Conservation (phyloP, 2,329 filamentous ascomycete species). For the Aspergillus melleus region DNA sequence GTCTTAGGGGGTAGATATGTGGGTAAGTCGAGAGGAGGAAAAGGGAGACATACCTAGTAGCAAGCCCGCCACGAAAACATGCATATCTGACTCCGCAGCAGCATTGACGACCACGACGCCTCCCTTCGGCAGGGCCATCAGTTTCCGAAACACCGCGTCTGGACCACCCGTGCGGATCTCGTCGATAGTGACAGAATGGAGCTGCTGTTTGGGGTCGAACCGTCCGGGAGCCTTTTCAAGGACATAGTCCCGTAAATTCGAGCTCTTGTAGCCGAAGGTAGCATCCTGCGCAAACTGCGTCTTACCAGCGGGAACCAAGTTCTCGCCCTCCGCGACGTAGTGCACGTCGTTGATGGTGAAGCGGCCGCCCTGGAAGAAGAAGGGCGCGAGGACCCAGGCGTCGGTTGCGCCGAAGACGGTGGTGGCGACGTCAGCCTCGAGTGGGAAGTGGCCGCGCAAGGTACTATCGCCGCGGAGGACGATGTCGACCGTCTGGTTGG, state of each 20-base stretch:
- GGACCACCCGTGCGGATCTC: constrained; percentile 52
- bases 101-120: constrained; percentile 55
- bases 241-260: constrained; percentile 55
- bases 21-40: neutral
- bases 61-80: constrained; percentile 55
- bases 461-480: constrained; percentile 61
- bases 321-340: constrained; percentile 56
- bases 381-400: constrained; percentile 58
- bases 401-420: constrained; percentile 52
- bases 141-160: constrained; percentile 41
- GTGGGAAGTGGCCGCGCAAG: constrained; percentile 57
- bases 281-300: constrained; percentile 61
- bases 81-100: constrained; percentile 55
- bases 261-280: constrained; percentile 58
- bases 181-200: constrained; percentile 48
- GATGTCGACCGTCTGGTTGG: constrained; percentile 50
- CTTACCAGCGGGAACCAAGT: constrained; percentile 51
- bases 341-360: constrained; percentile 60
- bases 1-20: too few relatives aligned
- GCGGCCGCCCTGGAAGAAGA: constrained; percentile 60
- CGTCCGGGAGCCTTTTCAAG: constrained; percentile 53
- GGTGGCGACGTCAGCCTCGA: constrained; percentile 55
- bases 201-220: constrained; percentile 39
- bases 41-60: constrained; percentile 33
- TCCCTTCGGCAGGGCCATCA: constrained; percentile 39